Percentiles rank a stretch among this genome's conserved stretches.
These are phyloP conservation scores for Ascoidea rubescens DNA, from an alignment of 805 yeast species.

Conservation along the genomic window DNA sequence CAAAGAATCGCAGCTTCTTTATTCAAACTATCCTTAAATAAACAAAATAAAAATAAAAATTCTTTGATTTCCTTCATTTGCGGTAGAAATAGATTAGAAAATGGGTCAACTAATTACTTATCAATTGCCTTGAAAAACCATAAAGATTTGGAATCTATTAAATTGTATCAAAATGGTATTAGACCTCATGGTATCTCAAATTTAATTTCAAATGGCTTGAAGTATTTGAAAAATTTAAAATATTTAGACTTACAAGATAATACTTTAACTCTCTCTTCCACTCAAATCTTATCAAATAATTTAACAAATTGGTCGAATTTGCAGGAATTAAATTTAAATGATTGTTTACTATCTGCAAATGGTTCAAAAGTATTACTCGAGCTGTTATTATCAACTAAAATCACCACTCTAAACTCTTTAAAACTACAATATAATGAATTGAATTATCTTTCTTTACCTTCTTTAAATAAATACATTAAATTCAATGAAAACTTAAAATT, in stretches of 20 bases:
- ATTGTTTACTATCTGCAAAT: conserved; percentile 67
- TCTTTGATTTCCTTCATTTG: conserved; percentile 78
- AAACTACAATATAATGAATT: conserved; percentile 85
- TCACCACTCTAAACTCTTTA: conserved; percentile 36
- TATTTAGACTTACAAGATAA: conserved; percentile 87
- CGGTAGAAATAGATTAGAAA: conserved; percentile 94
- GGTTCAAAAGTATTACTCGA: conserved; percentile 52
- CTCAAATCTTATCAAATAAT: conserved; percentile 46
- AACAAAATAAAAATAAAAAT: conserved; percentile 29
- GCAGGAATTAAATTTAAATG: conserved; percentile 74
- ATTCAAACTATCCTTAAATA: conserved; percentile 53
- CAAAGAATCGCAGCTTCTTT: conserved; percentile 84
- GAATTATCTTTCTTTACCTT: conserved; percentile 45
- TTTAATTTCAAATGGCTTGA: conserved; percentile 60
- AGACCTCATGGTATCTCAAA: conserved; percentile 84
- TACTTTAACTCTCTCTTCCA: conserved; percentile 67
- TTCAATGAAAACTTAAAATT: conserved; percentile 39
- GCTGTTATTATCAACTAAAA: conserved; percentile 28
- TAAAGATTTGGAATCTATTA: conserved; percentile 53
- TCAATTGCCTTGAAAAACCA: conserved; percentile 79
- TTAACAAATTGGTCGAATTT: conserved; percentile 53
- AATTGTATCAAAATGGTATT: conserved; percentile 92
- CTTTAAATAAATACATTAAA: conserved; percentile 40
- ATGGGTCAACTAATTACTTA: conserved; percentile 80
- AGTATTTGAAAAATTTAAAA: conserved; percentile 42